phyloP scores from a whole-genome alignment of 495 filamentous ascomycete genomes.

The Hyphodiscus hymeniophilus region DNA sequence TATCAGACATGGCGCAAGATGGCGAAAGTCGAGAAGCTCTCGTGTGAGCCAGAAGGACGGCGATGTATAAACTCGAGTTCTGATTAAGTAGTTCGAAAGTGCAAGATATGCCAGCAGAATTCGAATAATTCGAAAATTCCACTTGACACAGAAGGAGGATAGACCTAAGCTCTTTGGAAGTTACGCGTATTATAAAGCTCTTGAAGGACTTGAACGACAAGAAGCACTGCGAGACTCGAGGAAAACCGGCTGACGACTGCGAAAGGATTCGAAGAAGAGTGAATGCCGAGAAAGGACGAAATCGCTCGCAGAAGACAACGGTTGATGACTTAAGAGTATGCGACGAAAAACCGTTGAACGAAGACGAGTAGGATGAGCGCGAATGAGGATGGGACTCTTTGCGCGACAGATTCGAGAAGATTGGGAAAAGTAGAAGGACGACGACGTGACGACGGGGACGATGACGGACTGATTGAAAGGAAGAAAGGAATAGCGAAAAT shows the following conservation, averaged over 20 bases:
- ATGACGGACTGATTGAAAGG: conserved; percentile 14
- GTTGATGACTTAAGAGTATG: conserved; percentile 16
- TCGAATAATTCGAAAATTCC: conserved; percentile 15
- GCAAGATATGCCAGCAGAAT: conserved; percentile 5
- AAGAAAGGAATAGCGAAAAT: conserved; percentile 34
- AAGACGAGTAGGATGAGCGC: conserved; percentile 17
- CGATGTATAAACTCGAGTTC: conserved; percentile 4
- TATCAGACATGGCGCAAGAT: conserved; percentile 54
- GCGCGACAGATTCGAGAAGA: conserved; percentile 12
- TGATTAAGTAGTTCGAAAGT: conserved; percentile 4
- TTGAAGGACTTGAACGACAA: conserved; percentile 21
- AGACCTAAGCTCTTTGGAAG: conserved; percentile 9
- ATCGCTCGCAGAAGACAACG: conserved; percentile 17
- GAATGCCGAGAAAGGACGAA: conserved; percentile 15
- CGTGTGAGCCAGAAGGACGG: conserved; percentile 4
- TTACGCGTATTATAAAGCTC: conserved; percentile 10
- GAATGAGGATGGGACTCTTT: conserved; percentile 17
- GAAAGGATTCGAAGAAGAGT: conserved; percentile 15
- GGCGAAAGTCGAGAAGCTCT: conserved; percentile 9
- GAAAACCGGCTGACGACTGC: conserved; percentile 7
- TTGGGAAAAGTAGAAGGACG: conserved; percentile 18
- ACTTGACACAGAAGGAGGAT: conserved; percentile 15
- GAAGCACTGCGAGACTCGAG: conserved; percentile 18
- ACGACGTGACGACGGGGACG: conserved; percentile 17
- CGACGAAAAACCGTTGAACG: conserved; percentile 13